Conservation (phyloP, 140 eudicot genomes). For the Oenanthe javanica region DNA sequence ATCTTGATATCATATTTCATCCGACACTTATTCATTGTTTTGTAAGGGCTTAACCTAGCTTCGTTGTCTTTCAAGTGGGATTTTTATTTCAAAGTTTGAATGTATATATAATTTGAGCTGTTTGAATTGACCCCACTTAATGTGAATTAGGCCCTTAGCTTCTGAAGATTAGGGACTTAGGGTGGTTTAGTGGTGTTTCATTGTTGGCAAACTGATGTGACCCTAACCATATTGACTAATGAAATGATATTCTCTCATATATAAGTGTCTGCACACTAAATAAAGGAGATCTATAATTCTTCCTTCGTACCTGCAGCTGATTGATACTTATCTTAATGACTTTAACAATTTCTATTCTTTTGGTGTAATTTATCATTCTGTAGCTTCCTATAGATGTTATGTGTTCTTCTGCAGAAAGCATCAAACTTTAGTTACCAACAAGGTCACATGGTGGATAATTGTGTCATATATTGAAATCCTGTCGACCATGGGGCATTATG, state of each 20-base stretch:
- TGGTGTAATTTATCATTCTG: background rate
- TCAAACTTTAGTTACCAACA: background rate
- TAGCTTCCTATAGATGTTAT: background rate
- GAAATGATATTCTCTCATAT: background rate
- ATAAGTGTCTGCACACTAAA: background rate
- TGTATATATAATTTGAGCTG: background rate
- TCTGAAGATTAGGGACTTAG: constrained; percentile 2
- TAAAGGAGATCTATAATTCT: background rate
- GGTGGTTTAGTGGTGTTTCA: background rate
- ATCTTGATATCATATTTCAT: too few species aligned
- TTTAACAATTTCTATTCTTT: background rate
- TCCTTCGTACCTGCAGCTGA: background rate
- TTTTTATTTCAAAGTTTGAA: background rate
- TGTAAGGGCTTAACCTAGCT: background rate
- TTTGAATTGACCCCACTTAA: background rate
- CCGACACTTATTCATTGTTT: background rate
- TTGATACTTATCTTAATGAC: background rate
- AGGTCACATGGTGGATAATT: background rate
- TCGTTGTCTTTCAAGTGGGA: background rate
- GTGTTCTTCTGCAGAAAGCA: background rate
- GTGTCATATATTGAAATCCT: background rate
- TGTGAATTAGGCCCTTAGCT: background rate
- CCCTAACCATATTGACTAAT: background rate
- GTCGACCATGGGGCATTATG: background rate
- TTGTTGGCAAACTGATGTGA: constrained; percentile 4